A percentile compares a stretch with the other conserved stretches of the same genome.
Conservation (phyloP, 495 filamentous ascomycete genomes). For the Cladorrhinum samala region DNA sequence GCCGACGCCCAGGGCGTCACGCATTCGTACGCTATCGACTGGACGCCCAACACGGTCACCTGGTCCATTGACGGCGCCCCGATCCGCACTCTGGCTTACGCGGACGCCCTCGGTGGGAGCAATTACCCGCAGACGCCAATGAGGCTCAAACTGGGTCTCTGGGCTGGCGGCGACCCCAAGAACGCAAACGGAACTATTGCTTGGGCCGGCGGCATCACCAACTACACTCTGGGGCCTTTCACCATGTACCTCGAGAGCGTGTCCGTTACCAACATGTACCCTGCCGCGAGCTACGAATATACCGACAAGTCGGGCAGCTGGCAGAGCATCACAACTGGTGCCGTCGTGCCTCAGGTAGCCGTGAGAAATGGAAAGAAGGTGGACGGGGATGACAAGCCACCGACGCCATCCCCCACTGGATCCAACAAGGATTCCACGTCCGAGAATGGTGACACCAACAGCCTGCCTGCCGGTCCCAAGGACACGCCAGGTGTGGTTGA, state of each 20-base stretch:
- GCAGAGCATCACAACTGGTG: constrained; percentile 61
- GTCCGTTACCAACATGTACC: constrained; percentile 58
- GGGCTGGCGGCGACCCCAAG: constrained; percentile 68
- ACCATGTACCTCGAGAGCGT: constrained; percentile 73
- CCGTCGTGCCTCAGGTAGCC: no score
- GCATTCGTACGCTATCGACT: constrained; percentile 80
- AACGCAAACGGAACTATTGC: constrained; percentile 70
- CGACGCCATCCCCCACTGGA: no score
- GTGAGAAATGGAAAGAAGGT: no score
- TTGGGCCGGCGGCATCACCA: constrained; percentile 75
- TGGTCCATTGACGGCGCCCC: constrained; percentile 69
- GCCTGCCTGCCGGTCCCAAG: no score
- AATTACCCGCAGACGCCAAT: constrained; percentile 85
- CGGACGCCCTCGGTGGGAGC: constrained; percentile 48
- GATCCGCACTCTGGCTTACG: constrained; percentile 61
- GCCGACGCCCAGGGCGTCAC: constrained; percentile 53
- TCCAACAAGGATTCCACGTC: no score
- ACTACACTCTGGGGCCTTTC: constrained; percentile 69
- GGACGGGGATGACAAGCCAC: no score
- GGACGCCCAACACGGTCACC: constrained; percentile 63
- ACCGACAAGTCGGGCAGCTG: constrained; percentile 59
- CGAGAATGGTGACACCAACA: no score
- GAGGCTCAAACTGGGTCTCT: constrained; percentile 71
- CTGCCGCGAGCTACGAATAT: constrained; percentile 69
- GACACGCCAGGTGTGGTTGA: no score